Percentiles rank a stretch among this genome's conserved stretches.
phyloP scores from a whole-genome alignment of 306 rosid species.

The Malus sylvestris region DNA sequence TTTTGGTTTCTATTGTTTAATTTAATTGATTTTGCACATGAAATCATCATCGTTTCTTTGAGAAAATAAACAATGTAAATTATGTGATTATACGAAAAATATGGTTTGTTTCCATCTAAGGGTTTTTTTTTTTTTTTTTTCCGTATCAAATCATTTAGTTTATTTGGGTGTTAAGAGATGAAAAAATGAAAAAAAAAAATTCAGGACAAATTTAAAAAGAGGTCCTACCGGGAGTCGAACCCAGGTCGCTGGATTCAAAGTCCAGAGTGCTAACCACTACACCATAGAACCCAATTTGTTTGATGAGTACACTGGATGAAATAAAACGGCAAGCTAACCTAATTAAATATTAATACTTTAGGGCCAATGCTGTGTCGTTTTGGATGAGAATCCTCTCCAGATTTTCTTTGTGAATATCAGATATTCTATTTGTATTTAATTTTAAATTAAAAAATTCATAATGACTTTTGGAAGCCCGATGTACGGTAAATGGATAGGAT shows the following conservation, averaged over 20 bases:
- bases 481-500: no score
- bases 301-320: fast-evolving
- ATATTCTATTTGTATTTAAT: no score
- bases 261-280: constrained; percentile 53
- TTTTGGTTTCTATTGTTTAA: neutral
- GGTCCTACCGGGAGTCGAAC: constrained; percentile 44
- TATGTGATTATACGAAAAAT: neutral
- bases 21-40: constrained; percentile 9
- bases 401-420: no score
- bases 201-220: neutral
- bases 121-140: no score
- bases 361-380: neutral
- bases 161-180: neutral
- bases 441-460: no score
- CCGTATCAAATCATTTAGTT: neutral
- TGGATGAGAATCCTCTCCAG: no score
- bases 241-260: constrained; percentile 45
- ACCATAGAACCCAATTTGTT: constrained; percentile 17
- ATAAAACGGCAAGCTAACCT: no score
- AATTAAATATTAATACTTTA: no score
- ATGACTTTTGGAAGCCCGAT: no score
- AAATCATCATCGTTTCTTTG: neutral
- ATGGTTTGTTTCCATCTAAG: neutral
- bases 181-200: no score
- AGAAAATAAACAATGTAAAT: neutral